These are phyloP conservation scores for Picea glauca DNA, from an alignment of 75 land plant genomes.

Conservation along the genomic window DNA sequence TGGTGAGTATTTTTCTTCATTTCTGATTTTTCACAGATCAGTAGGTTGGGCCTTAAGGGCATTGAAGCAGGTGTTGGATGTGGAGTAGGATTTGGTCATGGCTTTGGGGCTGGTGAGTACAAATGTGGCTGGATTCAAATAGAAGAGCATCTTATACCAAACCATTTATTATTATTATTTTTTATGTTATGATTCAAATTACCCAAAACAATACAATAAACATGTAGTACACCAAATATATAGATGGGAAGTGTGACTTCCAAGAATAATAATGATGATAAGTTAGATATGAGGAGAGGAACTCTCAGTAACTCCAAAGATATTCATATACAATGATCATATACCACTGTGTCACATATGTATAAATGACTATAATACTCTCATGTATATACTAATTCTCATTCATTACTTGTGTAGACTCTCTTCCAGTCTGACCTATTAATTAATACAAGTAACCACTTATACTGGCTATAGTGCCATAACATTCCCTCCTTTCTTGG, in stretches of 20 bases:
- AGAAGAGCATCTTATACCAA: neutral
- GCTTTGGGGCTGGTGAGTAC: conserved; percentile 88
- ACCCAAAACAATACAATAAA: neutral
- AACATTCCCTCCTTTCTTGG: too few relatives aligned
- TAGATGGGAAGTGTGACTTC: neutral
- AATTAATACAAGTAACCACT: too few relatives aligned
- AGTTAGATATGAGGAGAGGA: too few relatives aligned
- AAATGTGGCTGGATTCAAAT: neutral
- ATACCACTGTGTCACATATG: too few relatives aligned
- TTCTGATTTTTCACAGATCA: conserved; percentile 27
- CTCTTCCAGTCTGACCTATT: too few relatives aligned
- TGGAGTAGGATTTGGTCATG: conserved; percentile 97
- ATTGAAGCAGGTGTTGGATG: conserved; percentile 92
- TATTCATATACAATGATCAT: too few relatives aligned
- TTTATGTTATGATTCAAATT: neutral
- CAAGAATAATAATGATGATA: too few relatives aligned
- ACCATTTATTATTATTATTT: neutral
- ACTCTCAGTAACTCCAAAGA: too few relatives aligned
- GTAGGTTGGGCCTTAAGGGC: conserved; percentile 71
- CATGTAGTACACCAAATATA: neutral
- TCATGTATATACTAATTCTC: too few relatives aligned
- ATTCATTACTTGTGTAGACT: too few relatives aligned
- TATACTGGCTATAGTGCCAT: too few relatives aligned
- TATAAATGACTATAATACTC: too few relatives aligned
- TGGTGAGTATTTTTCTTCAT: neutral